A percentile compares a stretch with the other conserved stretches of the same genome.
Conservation (phyloP, 176 grass and related monocot genomes). For the Eremochloa ophiuroides region DNA sequence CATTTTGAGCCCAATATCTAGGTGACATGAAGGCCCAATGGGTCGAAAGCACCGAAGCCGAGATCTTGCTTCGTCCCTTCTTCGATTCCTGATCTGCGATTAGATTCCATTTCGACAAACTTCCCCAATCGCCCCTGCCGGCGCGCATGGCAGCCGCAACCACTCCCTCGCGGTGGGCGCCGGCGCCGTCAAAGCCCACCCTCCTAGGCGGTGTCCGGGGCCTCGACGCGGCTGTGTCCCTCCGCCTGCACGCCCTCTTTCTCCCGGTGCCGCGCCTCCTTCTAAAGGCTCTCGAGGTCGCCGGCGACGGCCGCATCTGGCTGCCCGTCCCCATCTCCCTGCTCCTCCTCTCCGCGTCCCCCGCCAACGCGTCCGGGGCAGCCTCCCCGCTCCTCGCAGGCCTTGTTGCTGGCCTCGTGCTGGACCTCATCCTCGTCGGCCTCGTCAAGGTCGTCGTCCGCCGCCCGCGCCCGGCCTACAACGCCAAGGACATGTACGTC, state of each 20-base stretch:
- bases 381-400: slow-evolving; percentile 40
- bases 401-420: slow-evolving; percentile 53
- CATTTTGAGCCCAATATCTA: not conserved
- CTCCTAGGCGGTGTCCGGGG: slow-evolving; percentile 32
- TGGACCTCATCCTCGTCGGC: slow-evolving; percentile 71
- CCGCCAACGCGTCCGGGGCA: slow-evolving; percentile 21
- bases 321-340: slow-evolving; percentile 71
- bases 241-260: slow-evolving; percentile 62
- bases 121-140: not conserved
- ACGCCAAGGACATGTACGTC: slow-evolving; percentile 75
- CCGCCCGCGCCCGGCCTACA: slow-evolving; percentile 81
- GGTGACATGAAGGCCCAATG: not conserved
- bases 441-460: slow-evolving; percentile 71
- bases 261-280: slow-evolving; percentile 66
- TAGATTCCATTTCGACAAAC: not conserved
- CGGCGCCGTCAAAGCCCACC: slow-evolving; percentile 9
- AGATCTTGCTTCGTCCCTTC: not conserved
- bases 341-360: slow-evolving; percentile 44
- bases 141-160: slow-evolving; percentile 23
- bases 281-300: slow-evolving; percentile 86
- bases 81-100: not conserved
- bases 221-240: slow-evolving; percentile 51
- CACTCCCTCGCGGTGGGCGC: not conserved
- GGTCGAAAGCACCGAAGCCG: not conserved
- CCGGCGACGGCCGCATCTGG: slow-evolving; percentile 85